Evolutionary conservation across 2,329 filamentous ascomycete genomes (phyloP).

Genomic region (Fusarium concolor): DNA sequence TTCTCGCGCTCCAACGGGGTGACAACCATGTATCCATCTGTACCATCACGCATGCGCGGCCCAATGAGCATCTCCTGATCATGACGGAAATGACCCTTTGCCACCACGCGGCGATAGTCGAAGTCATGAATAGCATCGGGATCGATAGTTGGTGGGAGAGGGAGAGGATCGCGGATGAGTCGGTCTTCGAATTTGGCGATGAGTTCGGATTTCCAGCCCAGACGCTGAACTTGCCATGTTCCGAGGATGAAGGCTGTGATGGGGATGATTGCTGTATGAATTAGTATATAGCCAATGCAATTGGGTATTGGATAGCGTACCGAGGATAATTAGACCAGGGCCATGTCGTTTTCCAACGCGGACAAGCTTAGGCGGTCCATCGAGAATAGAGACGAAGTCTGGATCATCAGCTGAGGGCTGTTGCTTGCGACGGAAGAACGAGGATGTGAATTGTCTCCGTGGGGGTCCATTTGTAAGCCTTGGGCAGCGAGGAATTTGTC

Average conservation of each 20-base stretch:
- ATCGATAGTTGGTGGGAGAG: conserved; percentile 85
- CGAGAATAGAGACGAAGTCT: conserved; percentile 85
- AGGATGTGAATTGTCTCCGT: conserved; percentile 34
- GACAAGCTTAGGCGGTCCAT: conserved; percentile 85
- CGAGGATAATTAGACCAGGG: conserved; percentile 81
- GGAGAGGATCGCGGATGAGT: conserved; percentile 84
- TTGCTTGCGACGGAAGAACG: conserved; percentile 39
- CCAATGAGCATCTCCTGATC: conserved; percentile 97
- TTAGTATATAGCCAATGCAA: background rate
- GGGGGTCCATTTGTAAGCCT: conserved; percentile 22
- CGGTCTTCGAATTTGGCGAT: conserved; percentile 94
- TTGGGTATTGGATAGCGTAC: conserved; percentile 53
- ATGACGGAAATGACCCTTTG: conserved; percentile 80
- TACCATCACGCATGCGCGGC: conserved; percentile 86
- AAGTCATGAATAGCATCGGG: conserved; percentile 86
- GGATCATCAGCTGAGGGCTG: conserved; percentile 76
- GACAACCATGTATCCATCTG: conserved; percentile 90
- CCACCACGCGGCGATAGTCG: conserved; percentile 87
- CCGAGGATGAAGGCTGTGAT: conserved; percentile 90
- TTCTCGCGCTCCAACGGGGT: conserved; percentile 84
- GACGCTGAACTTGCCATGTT: conserved; percentile 93
- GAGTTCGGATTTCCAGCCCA: conserved; percentile 93
- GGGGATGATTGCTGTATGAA: conserved; percentile 77
- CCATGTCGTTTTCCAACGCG: conserved; percentile 80
- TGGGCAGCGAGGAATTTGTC: conserved; percentile 17